Evolutionary conservation across 345 rosid species (phyloP).

Genomic region (Hibiscus trionum): DNA sequence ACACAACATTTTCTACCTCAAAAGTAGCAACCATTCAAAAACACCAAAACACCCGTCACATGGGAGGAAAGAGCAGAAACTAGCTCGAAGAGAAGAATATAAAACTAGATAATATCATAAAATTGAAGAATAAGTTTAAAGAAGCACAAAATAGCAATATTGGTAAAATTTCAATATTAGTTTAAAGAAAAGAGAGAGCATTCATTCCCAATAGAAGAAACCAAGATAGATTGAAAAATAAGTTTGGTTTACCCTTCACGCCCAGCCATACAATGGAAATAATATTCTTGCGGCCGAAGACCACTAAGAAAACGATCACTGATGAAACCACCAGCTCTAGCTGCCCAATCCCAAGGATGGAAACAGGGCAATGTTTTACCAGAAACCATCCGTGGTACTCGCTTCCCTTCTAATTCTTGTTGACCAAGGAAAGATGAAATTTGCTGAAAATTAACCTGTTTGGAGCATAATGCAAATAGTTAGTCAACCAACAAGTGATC

Average conservation of each 20-base stretch:
- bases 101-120: not conserved
- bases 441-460: slow-evolving; percentile 97
- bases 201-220: not conserved
- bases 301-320: slow-evolving; percentile 94
- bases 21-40: no score
- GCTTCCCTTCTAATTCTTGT: slow-evolving; percentile 96
- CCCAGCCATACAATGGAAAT: slow-evolving; percentile 99
- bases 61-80: no score
- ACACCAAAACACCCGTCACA: no score
- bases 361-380: slow-evolving; percentile 97
- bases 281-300: slow-evolving; percentile 99
- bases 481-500: not conserved
- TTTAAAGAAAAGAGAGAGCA: not conserved
- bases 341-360: slow-evolving; percentile 96
- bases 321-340: slow-evolving; percentile 95
- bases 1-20: no score
- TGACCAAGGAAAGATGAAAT: slow-evolving; percentile 94
- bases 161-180: not conserved
- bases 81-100: not conserved
- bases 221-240: not conserved
- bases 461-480: slow-evolving; percentile 18
- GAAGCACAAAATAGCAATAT: not conserved
- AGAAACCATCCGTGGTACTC: slow-evolving; percentile 98
- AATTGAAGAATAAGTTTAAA: no score
- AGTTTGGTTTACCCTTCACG: slow-evolving; percentile 74